Conservation (phyloP, 1,139 yeast genomes). For the Candida glucosophila region DNA sequence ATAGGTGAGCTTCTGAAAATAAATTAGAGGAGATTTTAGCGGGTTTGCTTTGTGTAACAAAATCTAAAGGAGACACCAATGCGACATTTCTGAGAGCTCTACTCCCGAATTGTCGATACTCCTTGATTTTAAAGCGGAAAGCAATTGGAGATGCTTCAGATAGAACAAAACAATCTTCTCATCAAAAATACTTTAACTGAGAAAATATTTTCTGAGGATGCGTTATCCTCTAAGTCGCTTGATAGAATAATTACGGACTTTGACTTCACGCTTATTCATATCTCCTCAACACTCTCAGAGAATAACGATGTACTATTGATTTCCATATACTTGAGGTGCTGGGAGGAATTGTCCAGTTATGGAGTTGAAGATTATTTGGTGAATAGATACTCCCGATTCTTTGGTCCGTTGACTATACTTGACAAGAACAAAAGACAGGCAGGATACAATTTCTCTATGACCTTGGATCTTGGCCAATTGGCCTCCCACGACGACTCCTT, state of each 20-base stretch:
- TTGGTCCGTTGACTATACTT: slow-evolving; percentile 19
- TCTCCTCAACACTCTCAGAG: slow-evolving; percentile 71
- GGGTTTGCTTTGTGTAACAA: too few relatives aligned
- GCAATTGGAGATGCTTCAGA: slow-evolving; percentile 27
- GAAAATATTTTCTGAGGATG: slow-evolving; percentile 23
- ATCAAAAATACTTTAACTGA: slow-evolving; percentile 36
- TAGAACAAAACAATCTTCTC: slow-evolving; percentile 35
- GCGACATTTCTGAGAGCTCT: too few relatives aligned
- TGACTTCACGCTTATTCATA: slow-evolving; percentile 89
- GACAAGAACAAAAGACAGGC: slow-evolving; percentile 41
- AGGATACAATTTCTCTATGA: slow-evolving; percentile 77
- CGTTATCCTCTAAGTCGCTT: slow-evolving; percentile 40
- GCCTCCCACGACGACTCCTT: slow-evolving; percentile 34
- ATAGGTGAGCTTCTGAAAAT: too few relatives aligned
- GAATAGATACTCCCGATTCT: slow-evolving; percentile 28
- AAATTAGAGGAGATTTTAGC: too few relatives aligned
- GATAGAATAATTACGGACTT: slow-evolving; percentile 91
- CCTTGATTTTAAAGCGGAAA: too few relatives aligned
- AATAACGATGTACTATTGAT: slow-evolving; percentile 55
- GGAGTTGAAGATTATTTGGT: slow-evolving; percentile 46
- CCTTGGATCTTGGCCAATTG: slow-evolving; percentile 49
- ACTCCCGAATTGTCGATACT: too few relatives aligned
- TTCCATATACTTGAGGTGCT: slow-evolving; percentile 70
- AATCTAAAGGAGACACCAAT: too few relatives aligned
- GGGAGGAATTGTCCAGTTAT: slow-evolving; percentile 60